Percentiles rank a stretch among this genome's conserved stretches.
Evolutionary conservation across 192 early-diverging fungal species (phyloP).

Genomic region (Entomortierella lignicola): DNA sequence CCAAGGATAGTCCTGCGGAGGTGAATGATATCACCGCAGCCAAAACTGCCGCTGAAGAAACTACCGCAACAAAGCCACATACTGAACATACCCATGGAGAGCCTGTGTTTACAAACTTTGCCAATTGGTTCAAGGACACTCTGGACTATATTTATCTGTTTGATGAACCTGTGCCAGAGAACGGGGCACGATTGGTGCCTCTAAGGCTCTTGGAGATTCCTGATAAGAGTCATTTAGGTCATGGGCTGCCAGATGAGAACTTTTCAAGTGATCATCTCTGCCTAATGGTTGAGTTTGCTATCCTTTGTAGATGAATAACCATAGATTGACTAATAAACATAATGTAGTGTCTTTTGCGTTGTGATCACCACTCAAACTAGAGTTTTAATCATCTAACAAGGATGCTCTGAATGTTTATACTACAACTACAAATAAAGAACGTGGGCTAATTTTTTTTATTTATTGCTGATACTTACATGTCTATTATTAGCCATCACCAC

Average conservation of each 20-base stretch:
- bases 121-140: slow-evolving; percentile 52
- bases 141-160: slow-evolving; percentile 47
- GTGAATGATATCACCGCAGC: slow-evolving; percentile 1
- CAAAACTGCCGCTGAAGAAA: slow-evolving; percentile 2
- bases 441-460: slow-evolving; percentile 11
- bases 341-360: too few relatives aligned
- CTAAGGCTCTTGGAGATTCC: slow-evolving; percentile 44
- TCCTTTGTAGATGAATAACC: slow-evolving; percentile 11
- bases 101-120: slow-evolving; percentile 47
- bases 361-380: too few relatives aligned
- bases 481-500: background rate
- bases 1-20: slow-evolving; percentile 28
- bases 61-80: slow-evolving; percentile 21
- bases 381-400: too few relatives aligned
- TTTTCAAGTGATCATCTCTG: slow-evolving; percentile 54
- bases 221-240: slow-evolving; percentile 35
- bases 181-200: slow-evolving; percentile 38
- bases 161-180: slow-evolving; percentile 24
- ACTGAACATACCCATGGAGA: slow-evolving; percentile 31
- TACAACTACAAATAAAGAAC: too few relatives aligned
- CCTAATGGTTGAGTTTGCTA: slow-evolving; percentile 49
- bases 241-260: slow-evolving; percentile 42
- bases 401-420: too few relatives aligned
- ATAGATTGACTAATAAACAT: background rate
- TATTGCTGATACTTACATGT: background rate